Conservation (phyloP, 495 filamentous ascomycete genomes). For the Trichoderma virens region DNA sequence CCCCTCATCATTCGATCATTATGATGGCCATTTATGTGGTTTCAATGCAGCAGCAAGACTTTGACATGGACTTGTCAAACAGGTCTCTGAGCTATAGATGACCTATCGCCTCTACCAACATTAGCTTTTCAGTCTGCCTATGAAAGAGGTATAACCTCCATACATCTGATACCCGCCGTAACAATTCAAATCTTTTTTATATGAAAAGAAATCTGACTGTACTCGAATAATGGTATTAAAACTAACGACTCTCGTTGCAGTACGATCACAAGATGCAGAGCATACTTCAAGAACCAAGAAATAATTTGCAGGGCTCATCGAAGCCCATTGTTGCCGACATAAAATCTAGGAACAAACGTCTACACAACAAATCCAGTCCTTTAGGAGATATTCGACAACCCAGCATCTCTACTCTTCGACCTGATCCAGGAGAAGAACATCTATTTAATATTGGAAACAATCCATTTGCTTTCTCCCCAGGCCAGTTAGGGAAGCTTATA, state of each 20-base stretch:
- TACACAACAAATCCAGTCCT: not conserved
- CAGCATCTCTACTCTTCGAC: conserved; percentile 42
- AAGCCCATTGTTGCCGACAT: not conserved
- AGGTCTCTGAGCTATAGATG: not conserved
- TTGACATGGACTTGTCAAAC: not conserved
- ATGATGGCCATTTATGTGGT: not conserved
- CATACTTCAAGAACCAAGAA: not conserved
- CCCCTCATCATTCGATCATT: not conserved
- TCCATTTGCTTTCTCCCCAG: conserved; percentile 62
- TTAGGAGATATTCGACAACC: not conserved
- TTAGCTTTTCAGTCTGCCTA: not conserved
- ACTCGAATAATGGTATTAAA: not conserved
- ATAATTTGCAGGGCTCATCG: not conserved
- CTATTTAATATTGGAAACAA: conserved; percentile 61
- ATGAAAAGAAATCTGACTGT: not conserved
- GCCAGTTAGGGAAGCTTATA: conserved; percentile 65
- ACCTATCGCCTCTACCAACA: not conserved
- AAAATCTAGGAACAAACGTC: not conserved
- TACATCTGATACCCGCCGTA: not conserved
- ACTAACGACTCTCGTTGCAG: not conserved
- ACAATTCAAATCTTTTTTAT: not conserved
- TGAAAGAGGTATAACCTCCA: not conserved
- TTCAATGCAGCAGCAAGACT: not conserved
- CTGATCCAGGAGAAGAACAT: conserved; percentile 55
- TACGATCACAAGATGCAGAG: not conserved